Evolutionary conservation across 768 basidiomycete genomes (phyloP).

Genomic region (Auriculariales sp.): DNA sequence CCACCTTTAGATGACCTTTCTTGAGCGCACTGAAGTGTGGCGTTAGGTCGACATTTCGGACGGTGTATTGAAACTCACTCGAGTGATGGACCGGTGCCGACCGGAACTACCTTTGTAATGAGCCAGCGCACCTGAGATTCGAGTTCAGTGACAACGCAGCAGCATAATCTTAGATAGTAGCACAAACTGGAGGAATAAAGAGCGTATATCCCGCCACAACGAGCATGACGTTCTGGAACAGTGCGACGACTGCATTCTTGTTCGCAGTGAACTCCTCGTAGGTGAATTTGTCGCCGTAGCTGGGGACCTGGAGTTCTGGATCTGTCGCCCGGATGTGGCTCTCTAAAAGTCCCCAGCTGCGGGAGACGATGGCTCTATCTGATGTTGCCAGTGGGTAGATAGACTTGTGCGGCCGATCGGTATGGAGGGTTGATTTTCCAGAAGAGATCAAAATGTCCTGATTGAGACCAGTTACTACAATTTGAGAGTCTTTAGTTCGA

Average conservation of each 20-base stretch:
- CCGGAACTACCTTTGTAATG: constrained; percentile 30
- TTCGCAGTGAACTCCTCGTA: constrained; percentile 51
- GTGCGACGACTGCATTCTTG: constrained; percentile 17
- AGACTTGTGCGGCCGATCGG: constrained; percentile 23
- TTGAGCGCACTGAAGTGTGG: constrained; percentile 30
- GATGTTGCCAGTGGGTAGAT: constrained; percentile 28
- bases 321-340: constrained; percentile 8
- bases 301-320: not conserved
- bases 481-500: not conserved
- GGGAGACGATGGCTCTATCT: constrained; percentile 37
- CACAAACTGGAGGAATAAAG: no score
- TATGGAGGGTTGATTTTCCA: constrained; percentile 23
- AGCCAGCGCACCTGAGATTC: constrained; percentile 44
- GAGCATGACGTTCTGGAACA: constrained; percentile 23
- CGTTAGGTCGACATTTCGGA: not conserved
- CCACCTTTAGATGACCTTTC: constrained; percentile 44
- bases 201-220: not conserved
- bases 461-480: not conserved
- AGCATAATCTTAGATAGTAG: constrained; percentile 15
- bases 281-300: constrained; percentile 58
- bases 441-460: constrained; percentile 18
- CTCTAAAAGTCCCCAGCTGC: constrained; percentile 40
- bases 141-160: not conserved
- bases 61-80: not conserved
- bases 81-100: not conserved